These are phyloP conservation scores for Annulohypoxylon moriforme DNA, from an alignment of 495 filamentous ascomycete genomes.

Conservation along the genomic window DNA sequence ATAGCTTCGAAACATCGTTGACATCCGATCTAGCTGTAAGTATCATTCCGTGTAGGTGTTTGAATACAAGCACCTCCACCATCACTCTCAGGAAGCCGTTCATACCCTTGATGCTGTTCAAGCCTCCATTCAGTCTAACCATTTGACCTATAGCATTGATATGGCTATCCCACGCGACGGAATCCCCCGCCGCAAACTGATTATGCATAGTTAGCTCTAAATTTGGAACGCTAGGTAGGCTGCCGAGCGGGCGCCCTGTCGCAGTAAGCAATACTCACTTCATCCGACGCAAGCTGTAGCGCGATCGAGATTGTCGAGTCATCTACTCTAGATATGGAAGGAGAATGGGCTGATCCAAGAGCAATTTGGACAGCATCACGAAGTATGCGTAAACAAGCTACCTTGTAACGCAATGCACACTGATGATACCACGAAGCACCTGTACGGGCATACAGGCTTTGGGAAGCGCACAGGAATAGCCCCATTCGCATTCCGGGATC, in stretches of 20 bases:
- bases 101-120: constrained; percentile 11
- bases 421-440: neutral
- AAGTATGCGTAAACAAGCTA: constrained; percentile 5
- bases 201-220: neutral
- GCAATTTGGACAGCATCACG: neutral
- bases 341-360: neutral
- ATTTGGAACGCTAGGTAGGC: neutral
- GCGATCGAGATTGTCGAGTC: constrained; percentile 13
- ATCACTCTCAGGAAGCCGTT: constrained; percentile 13
- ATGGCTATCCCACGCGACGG: neutral
- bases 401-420: constrained; percentile 2
- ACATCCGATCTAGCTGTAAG: neutral
- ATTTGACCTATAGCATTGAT: neutral
- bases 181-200: neutral
- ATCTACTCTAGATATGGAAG: neutral
- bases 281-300: constrained; percentile 15
- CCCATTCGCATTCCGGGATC: constrained; percentile 8
- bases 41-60: neutral
- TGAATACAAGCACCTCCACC: neutral
- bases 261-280: neutral
- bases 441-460: constrained; percentile 3
- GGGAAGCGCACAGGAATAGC: constrained; percentile 6
- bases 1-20: neutral
- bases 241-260: neutral
- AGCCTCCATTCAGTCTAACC: constrained; percentile 8